phyloP scores from a whole-genome alignment of 305 asterid genomes.

The Fraxinus paxiana region DNA sequence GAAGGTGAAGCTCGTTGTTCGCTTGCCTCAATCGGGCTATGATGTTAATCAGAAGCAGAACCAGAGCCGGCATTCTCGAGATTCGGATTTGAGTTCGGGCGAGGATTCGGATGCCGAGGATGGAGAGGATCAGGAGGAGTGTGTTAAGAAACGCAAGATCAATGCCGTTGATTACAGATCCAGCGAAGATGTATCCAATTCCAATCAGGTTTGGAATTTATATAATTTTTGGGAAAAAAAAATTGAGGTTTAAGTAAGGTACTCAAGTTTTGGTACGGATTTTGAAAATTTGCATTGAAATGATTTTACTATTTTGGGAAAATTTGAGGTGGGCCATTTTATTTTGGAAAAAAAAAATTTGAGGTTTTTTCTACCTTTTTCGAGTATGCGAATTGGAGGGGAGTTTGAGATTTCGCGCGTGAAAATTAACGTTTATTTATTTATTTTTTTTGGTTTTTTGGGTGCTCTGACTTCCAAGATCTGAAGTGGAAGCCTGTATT shows the following conservation, averaged over 20 bases:
- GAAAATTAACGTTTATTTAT: conserved; percentile 27
- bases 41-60: conserved; percentile 12
- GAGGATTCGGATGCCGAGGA: conserved; percentile 37
- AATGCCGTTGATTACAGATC: conserved; percentile 58
- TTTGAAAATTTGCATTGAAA: conserved; percentile 10
- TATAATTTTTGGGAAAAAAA: not conserved
- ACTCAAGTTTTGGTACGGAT: conserved; percentile 1
- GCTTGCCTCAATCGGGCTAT: conserved; percentile 60
- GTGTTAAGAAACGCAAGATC: conserved; percentile 41
- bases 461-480: conserved; percentile 45
- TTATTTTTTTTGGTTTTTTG: not conserved
- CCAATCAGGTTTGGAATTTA: conserved; percentile 39
- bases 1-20: conserved; percentile 83
- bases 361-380: conserved; percentile 20
- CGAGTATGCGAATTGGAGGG: conserved; percentile 28
- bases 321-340: conserved; percentile 22
- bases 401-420: conserved; percentile 57
- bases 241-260: conserved; percentile 1
- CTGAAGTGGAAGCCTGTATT: conserved; percentile 45
- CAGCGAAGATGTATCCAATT: conserved; percentile 31
- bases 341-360: conserved; percentile 8
- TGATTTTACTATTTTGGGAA: conserved; percentile 43
- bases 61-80: conserved; percentile 38
- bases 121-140: conserved; percentile 32
- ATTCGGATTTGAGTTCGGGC: conserved; percentile 38